Conservation (phyloP, 345 rosid species). For the Boechera stricta region DNA sequence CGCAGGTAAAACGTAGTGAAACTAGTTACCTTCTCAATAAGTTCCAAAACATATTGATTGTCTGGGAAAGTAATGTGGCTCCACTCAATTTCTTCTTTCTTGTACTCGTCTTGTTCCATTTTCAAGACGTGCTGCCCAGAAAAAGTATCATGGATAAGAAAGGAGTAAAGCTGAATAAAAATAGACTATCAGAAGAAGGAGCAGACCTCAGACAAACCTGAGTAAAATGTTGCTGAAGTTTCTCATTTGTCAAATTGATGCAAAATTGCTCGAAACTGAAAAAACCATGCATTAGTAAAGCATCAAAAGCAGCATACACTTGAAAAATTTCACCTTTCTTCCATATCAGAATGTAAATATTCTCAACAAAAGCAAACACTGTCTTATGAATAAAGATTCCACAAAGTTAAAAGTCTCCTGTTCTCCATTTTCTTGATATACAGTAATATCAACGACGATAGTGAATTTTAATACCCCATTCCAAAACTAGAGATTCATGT, state of each 20-base stretch:
- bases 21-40: conserved; percentile 86
- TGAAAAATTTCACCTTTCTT: neutral
- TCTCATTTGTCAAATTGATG: conserved; percentile 98
- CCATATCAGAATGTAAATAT: conserved; percentile 16
- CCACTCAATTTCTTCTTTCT: conserved; percentile 95
- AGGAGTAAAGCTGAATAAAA: conserved; percentile 32
- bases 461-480: neutral
- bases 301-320: conserved; percentile 30
- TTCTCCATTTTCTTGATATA: neutral
- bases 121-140: conserved; percentile 89
- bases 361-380: conserved; percentile 2
- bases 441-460: conserved; percentile 3
- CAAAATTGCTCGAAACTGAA: conserved; percentile 99
- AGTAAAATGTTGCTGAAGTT: conserved; percentile 98
- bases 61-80: conserved; percentile 91
- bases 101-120: conserved; percentile 99
- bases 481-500: neutral
- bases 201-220: conserved; percentile 60
- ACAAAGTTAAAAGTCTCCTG: conserved; percentile 1
- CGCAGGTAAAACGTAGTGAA: conserved; percentile 30
- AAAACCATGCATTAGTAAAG: conserved; percentile 37
- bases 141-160: conserved; percentile 41
- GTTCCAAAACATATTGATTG: conserved; percentile 84
- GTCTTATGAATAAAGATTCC: neutral
- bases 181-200: conserved; percentile 23